Evolutionary conservation across 345 rosid species (phyloP).

Genomic region (Cardiospermum halicacabum): DNA sequence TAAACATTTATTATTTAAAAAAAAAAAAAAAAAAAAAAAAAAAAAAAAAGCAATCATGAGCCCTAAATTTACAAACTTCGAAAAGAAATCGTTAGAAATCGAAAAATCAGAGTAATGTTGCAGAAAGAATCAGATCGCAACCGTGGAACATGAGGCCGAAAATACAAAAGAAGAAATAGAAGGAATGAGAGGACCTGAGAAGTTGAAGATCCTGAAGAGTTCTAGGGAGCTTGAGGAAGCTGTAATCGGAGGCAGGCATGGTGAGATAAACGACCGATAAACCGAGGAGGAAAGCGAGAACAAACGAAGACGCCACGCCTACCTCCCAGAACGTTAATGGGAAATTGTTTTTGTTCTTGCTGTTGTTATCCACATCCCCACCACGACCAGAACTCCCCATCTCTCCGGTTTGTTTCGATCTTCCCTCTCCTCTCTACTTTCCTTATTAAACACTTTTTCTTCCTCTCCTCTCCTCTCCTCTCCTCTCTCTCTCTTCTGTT

Average conservation of each 20-base stretch:
- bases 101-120: too few relatives aligned
- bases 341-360: constrained; percentile 25
- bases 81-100: too few relatives aligned
- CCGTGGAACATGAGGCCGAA: too few relatives aligned
- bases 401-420: constrained; percentile 15
- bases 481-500: too few relatives aligned
- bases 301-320: constrained; percentile 48
- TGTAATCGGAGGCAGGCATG: constrained; percentile 88
- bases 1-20: too few relatives aligned
- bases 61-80: too few relatives aligned
- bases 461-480: neutral
- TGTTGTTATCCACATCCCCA: neutral
- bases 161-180: neutral
- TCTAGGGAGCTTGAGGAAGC: constrained; percentile 90
- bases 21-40: too few relatives aligned
- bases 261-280: constrained; percentile 73
- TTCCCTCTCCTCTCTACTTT: neutral
- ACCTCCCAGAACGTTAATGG: constrained; percentile 70
- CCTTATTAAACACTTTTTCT: neutral
- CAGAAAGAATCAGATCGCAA: too few relatives aligned
- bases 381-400: constrained; percentile 13
- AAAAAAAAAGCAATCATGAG: too few relatives aligned
- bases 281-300: constrained; percentile 49
- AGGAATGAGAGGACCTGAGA: constrained; percentile 47
- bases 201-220: constrained; percentile 84